Evolutionary conservation across 2,329 filamentous ascomycete genomes (phyloP).

Genomic region (Aplosporella prunicola): DNA sequence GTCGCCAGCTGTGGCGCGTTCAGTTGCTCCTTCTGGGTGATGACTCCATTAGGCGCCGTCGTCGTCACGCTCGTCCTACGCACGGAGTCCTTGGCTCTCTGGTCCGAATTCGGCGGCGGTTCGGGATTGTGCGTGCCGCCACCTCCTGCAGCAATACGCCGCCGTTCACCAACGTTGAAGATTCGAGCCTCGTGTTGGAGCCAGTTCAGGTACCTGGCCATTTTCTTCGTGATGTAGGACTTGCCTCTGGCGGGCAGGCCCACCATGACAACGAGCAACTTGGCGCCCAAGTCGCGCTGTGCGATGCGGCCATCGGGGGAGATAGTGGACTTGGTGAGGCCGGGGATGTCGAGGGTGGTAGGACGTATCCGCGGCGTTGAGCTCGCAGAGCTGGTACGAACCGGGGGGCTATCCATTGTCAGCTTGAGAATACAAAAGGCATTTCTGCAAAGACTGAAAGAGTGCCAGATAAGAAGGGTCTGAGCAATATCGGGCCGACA

Average conservation of each 20-base stretch:
- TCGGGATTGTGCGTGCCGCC: conserved; percentile 17
- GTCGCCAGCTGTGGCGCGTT: conserved; percentile 32
- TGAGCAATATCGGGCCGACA: conserved; percentile 9
- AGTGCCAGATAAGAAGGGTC: too few species aligned
- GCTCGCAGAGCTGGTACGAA: conserved; percentile 61
- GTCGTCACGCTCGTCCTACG: conserved; percentile 16
- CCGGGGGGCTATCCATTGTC: conserved; percentile 46
- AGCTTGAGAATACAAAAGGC: conserved; percentile 8
- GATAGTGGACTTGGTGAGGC: conserved; percentile 87
- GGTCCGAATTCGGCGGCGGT: conserved; percentile 3
- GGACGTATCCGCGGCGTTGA: conserved; percentile 77
- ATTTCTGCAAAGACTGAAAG: too few species aligned
- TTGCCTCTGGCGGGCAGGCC: conserved; percentile 91
- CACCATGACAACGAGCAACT: conserved; percentile 97
- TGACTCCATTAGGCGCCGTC: conserved; percentile 14
- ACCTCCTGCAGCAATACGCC: conserved; percentile 66
- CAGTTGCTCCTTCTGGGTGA: conserved; percentile 16
- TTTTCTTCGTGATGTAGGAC: conserved; percentile 98
- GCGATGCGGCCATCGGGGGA: conserved; percentile 94
- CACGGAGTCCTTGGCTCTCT: conserved; percentile 6
- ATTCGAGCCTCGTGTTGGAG: conserved; percentile 91
- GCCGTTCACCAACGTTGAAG: conserved; percentile 92
- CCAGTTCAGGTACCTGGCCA: conserved; percentile 92
- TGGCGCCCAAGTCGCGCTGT: conserved; percentile 86
- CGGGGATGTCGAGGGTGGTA: conserved; percentile 92